Evolutionary conservation across 2,329 filamentous ascomycete species (phyloP), one percentile per base, ranked within the genome.

Genomic region (Scedosporium aurantiacum): DNA sequence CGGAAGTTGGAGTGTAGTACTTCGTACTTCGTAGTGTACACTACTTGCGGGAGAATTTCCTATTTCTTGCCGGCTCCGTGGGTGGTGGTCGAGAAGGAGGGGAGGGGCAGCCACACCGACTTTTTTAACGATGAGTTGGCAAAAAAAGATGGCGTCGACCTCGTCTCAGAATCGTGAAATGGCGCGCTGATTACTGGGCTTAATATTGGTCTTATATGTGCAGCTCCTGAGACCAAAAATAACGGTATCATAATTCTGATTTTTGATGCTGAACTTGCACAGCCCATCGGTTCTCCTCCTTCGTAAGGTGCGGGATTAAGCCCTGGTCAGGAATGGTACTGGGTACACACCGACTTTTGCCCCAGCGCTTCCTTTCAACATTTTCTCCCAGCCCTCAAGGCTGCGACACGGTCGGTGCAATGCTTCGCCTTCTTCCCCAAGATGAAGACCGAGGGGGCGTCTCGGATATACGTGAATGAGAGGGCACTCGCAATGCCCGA

Each of bases 71-170:
- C 43, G 43, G 3, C n/a, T 47, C 43, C 43, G 43, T 47, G n/a
- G 21, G 43, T 18, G 37, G 37, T 41, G 43, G 43, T 18, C 16
- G 43, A 18, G 43, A 47, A 47, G 43, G 21, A 16, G 43, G 21
- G 10, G 21, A 54, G 50, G 18, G 50, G 23, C 18, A 37, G 16
- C 41, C 47, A 60, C 58, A 60, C 58, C 58, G 58, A 60, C 58
- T 50, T 60, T 60, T 60, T 27, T 27, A 37, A 12, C 28, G 55
- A 58, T 58, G 57, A n/a, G 57, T 40, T 58, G 57, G 57, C 57
- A 58, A 47, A 47, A n/a, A 58, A 47, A 47, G 16, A 21, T n/a
- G 43, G 43, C 43, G 43, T 47, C 18, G 43, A 47, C n/a, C 43
- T 47, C n/a, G n/a, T 47, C 32, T 37, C 32, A 37, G 32, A 47